A percentile compares a stretch with the other conserved stretches of the same genome.
phyloP scores from a whole-genome alignment of 129 eudicot genomes.

The Arctium minus region DNA sequence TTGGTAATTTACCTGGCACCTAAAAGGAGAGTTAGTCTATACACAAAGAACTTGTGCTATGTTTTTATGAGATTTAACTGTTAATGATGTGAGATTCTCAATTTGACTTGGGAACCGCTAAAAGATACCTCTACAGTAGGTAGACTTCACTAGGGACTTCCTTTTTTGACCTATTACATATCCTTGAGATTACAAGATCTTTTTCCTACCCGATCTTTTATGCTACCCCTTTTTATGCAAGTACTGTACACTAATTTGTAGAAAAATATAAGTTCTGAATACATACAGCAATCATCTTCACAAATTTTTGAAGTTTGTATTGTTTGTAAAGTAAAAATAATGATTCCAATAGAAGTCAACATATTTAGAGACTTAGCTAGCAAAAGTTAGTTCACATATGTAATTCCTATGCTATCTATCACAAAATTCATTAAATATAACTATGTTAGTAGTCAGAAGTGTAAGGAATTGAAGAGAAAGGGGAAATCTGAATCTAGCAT shows the following conservation, averaged over 20 bases:
- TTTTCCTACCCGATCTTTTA: background rate
- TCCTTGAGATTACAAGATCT: background rate
- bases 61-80: background rate
- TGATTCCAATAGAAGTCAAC: background rate
- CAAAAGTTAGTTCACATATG: background rate
- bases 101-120: background rate
- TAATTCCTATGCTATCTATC: background rate
- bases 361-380: background rate
- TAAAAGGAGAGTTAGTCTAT: slow-evolving; percentile 14
- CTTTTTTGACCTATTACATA: background rate
- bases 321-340: background rate
- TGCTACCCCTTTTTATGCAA: background rate
- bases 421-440: background rate
- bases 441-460: background rate
- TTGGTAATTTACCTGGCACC: slow-evolving; percentile 48
- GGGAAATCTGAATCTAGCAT: background rate
- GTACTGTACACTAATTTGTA: background rate
- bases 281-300: background rate
- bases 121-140: background rate
- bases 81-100: background rate
- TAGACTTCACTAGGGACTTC: background rate
- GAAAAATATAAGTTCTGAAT: background rate
- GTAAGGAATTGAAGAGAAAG: background rate
- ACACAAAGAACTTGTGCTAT: background rate
- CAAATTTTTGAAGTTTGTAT: background rate